Evolutionary conservation across 108 stramenopile genomes (phyloP).

Genomic region (Cyclotella choctawhatcheeana): DNA sequence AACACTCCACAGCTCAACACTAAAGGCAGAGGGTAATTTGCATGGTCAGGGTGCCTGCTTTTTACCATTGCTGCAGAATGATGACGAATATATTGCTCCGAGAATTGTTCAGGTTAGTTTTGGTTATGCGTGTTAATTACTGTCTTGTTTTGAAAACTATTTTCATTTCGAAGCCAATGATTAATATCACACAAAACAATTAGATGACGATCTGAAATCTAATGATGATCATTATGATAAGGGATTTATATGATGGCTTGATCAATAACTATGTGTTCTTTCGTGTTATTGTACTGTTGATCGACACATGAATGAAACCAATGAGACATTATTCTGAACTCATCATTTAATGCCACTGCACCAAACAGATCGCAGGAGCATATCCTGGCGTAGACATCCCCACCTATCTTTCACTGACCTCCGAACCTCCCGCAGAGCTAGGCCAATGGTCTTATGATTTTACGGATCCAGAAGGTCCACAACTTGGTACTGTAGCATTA

Average conservation of each 20-base stretch:
- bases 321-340: too few relatives aligned
- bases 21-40: constrained; percentile 24
- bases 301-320: too few relatives aligned
- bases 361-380: constrained; percentile 85
- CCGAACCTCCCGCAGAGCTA: constrained; percentile 65
- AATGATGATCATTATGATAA: constrained; percentile 55
- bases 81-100: constrained; percentile 84
- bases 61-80: constrained; percentile 80
- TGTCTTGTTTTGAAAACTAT: background rate
- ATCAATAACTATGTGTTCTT: too few relatives aligned
- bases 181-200: constrained; percentile 49
- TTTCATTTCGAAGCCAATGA: constrained; percentile 39
- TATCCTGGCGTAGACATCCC: constrained; percentile 80
- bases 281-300: too few relatives aligned
- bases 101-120: constrained; percentile 80
- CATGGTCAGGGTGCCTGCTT: constrained; percentile 85
- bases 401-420: constrained; percentile 68
- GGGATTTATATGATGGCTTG: constrained; percentile 60
- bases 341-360: background rate
- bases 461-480: constrained; percentile 89
- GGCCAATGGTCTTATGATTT: constrained; percentile 93
- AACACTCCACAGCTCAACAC: background rate
- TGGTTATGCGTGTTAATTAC: constrained; percentile 4
- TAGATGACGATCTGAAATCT: constrained; percentile 54
- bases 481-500: constrained; percentile 85